Evolutionary conservation across 306 rosid species (phyloP).

Genomic region (Ammopiptanthus mongolicus): DNA sequence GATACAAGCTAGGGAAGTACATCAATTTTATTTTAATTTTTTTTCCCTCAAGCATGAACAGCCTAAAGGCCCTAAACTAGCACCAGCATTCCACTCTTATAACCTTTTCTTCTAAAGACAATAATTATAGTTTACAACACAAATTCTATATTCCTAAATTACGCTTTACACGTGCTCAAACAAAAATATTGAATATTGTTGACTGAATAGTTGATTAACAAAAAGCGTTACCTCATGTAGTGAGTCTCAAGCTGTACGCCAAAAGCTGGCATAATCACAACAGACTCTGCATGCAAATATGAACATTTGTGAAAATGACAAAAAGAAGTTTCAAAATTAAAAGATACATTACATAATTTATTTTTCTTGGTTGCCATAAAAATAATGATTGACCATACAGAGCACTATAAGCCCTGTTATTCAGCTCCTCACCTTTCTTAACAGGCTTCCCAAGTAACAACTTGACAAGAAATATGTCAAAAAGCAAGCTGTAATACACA

Average conservation of each 20-base stretch:
- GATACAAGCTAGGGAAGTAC: not conserved
- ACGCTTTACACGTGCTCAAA: not conserved
- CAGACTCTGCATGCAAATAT: slow-evolving; percentile 55
- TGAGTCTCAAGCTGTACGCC: slow-evolving; percentile 94
- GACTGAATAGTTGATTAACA: not conserved
- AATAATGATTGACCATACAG: slow-evolving; percentile 9
- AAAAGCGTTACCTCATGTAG: slow-evolving; percentile 49
- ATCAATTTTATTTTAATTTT: not conserved
- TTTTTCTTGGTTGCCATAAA: not conserved
- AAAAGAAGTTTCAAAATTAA: not conserved
- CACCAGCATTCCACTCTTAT: not conserved
- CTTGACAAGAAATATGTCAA: slow-evolving; percentile 53
- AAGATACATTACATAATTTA: not conserved
- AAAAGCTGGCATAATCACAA: slow-evolving; percentile 81
- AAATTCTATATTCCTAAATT: not conserved
- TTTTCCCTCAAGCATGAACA: slow-evolving; percentile 14
- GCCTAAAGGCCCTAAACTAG: not conserved
- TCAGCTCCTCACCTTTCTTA: slow-evolving; percentile 55
- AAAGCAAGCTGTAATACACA: slow-evolving; percentile 54
- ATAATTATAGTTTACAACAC: not conserved
- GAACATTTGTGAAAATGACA: slow-evolving; percentile 1
- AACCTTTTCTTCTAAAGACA: not conserved
- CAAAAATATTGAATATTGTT: not conserved
- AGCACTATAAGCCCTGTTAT: slow-evolving; percentile 11
- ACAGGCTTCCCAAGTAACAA: slow-evolving; percentile 51